These are phyloP conservation scores for Pelargonium australe DNA, from an alignment of 441 rosid genomes.

Conservation along the genomic window DNA sequence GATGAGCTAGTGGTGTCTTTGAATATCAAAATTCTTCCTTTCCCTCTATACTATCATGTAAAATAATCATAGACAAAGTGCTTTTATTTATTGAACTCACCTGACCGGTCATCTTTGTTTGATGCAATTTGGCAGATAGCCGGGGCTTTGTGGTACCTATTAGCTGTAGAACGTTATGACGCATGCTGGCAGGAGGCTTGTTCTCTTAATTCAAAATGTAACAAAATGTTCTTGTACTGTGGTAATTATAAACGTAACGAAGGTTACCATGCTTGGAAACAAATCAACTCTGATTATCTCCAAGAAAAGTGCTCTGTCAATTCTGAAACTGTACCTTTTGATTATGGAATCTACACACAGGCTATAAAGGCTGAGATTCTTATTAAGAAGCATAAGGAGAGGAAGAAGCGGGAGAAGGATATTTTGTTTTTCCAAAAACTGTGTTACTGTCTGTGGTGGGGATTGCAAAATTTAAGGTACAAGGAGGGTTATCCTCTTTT, in stretches of 20 bases:
- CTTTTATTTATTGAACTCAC: background rate
- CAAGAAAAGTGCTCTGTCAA: slow-evolving; percentile 30
- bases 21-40: too few species aligned
- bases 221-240: slow-evolving; percentile 53
- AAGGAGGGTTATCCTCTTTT: background rate
- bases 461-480: slow-evolving; percentile 84
- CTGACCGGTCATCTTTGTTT: slow-evolving; percentile 8
- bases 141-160: slow-evolving; percentile 82
- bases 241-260: slow-evolving; percentile 37
- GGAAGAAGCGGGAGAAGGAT: background rate
- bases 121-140: slow-evolving; percentile 37
- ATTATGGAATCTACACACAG: slow-evolving; percentile 67
- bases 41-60: too few species aligned
- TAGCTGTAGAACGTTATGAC: slow-evolving; percentile 71
- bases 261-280: slow-evolving; percentile 45
- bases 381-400: background rate
- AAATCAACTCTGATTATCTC: slow-evolving; percentile 37
- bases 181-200: slow-evolving; percentile 70
- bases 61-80: too few species aligned
- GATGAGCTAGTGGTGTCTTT: too few species aligned
- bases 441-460: slow-evolving; percentile 91
- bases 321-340: slow-evolving; percentile 33
- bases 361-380: slow-evolving; percentile 64
- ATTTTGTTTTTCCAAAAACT: slow-evolving; percentile 47
- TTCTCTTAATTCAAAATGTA: slow-evolving; percentile 32